These are phyloP conservation scores for Rhodotorula mucilaginosa DNA, from an alignment of 1,284 basidiomycete genomes.

Conservation along the genomic window DNA sequence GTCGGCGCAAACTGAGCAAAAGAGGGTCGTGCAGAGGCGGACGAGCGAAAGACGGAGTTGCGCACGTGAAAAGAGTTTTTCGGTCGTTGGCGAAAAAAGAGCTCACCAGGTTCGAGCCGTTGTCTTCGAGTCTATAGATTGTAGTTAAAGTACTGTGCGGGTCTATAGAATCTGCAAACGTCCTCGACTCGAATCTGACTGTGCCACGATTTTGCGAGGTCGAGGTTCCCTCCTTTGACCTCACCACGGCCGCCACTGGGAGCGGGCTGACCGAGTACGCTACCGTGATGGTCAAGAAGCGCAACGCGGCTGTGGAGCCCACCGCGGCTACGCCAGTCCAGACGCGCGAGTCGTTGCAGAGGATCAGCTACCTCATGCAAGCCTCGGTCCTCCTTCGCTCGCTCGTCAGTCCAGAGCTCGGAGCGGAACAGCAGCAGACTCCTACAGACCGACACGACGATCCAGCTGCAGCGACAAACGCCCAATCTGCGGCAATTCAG, in stretches of 20 bases:
- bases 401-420: not conserved
- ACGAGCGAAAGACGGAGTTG: too few relatives aligned
- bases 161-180: too few relatives aligned
- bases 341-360: constrained; percentile 71
- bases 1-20: not conserved
- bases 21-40: not conserved
- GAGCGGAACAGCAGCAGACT: not conserved
- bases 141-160: too few relatives aligned
- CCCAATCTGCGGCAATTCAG: too few relatives aligned
- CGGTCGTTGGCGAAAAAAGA: too few relatives aligned
- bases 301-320: constrained; percentile 5
- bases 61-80: too few relatives aligned
- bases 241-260: too few relatives aligned
- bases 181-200: too few relatives aligned
- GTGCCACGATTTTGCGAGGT: too few relatives aligned
- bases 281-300: constrained; percentile 31
- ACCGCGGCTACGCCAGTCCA: constrained; percentile 46
- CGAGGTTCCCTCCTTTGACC: too few relatives aligned
- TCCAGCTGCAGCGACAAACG: not conserved
- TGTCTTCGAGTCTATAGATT: too few relatives aligned
- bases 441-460: not conserved
- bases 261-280: not conserved
- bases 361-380: constrained; percentile 78
- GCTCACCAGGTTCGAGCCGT: too few relatives aligned
- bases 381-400: constrained; percentile 62